Evolutionary conservation across 164 flowering plant species (phyloP), one percentile per base, ranked within the genome.

Genomic region (Houttuynia cordata): DNA sequence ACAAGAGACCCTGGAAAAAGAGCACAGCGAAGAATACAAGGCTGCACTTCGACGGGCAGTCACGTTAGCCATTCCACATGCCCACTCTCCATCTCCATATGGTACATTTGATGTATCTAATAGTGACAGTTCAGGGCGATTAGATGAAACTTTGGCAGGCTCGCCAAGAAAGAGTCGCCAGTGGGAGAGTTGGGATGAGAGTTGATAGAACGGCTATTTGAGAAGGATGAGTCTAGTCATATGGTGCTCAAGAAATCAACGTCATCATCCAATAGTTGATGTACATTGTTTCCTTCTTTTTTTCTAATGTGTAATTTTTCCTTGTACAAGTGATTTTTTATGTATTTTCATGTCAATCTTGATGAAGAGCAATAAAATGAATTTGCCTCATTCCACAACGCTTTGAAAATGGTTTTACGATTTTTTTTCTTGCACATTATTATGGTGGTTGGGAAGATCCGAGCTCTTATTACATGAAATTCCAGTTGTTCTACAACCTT

Each of bases 11-110:
- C 63, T 88, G 21, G 78, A 69, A 1, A 79, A 70, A 67, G 97
- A 90, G 64, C 96, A 88, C 68, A 80, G 49, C 3, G 69, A 81
- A 64, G 91, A 85, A 67, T 68, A 88, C 81, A 80, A 61, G 69
- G 93, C 84, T 45, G 99, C 99, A n/a, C 77, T 94, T 1, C 71
- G 77, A 59, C 80, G 87, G 61, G 97, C 97, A 37, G 85, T 75
- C 13, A 72, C 84, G 10, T 59, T 91, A 64, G 70, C 79, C 0
- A 80, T 88, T 61, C 96, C 96, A 0, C 80, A 79, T 61, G 84
- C 91, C 12, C 82, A 58, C 71, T 65, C 86, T 7, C 89, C 91
- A 19, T 81, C 91, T 56, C 68, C 62, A 1, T 88, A 90, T 69
- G 99, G 97, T 52, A 86, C 97, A 40, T 88, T 90, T 37, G 62